Evolutionary conservation across 495 filamentous ascomycete genomes (phyloP).

Genomic region (Penicillium herquei): DNA sequence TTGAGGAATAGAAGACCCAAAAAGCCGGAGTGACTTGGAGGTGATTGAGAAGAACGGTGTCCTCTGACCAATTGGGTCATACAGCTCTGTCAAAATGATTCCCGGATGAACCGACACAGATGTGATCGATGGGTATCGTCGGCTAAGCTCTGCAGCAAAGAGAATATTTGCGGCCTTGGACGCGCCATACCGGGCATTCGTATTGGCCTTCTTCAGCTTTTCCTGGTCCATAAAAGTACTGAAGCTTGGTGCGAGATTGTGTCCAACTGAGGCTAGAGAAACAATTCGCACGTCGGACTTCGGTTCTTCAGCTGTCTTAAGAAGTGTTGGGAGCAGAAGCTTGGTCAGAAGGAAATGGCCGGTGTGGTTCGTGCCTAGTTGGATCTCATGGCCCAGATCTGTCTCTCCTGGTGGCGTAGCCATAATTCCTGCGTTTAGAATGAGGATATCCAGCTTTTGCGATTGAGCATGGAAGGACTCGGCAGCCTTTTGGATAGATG

Average conservation of each 20-base stretch:
- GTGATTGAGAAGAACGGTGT: constrained; percentile 10
- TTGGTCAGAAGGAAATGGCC: constrained; percentile 61
- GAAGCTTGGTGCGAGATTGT: constrained; percentile 27
- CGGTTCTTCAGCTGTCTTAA: constrained; percentile 29
- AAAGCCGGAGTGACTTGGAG: constrained; percentile 8
- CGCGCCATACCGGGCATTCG: constrained; percentile 52
- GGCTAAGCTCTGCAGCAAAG: constrained; percentile 49
- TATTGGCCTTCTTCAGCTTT: constrained; percentile 36
- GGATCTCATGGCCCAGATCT: constrained; percentile 50
- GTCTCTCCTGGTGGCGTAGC: constrained; percentile 39
- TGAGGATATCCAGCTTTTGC: constrained; percentile 59
- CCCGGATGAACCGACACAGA: constrained; percentile 50
- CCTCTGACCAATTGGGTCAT: constrained; percentile 13
- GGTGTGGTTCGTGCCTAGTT: constrained; percentile 58
- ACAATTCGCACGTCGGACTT: constrained; percentile 46
- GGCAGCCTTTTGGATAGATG: constrained; percentile 52
- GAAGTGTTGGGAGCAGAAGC: constrained; percentile 31
- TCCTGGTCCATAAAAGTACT: constrained; percentile 30
- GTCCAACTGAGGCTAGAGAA: constrained; percentile 38
- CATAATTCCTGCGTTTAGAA: constrained; percentile 67
- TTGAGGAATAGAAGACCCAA: constrained; percentile 23
- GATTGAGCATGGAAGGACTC: constrained; percentile 45
- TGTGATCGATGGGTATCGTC: constrained; percentile 43
- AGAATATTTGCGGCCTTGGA: constrained; percentile 60
- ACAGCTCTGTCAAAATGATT: constrained; percentile 33